Evolutionary conservation across 202 grass and related monocot genomes (phyloP).

Genomic region (Setaria viridis): DNA sequence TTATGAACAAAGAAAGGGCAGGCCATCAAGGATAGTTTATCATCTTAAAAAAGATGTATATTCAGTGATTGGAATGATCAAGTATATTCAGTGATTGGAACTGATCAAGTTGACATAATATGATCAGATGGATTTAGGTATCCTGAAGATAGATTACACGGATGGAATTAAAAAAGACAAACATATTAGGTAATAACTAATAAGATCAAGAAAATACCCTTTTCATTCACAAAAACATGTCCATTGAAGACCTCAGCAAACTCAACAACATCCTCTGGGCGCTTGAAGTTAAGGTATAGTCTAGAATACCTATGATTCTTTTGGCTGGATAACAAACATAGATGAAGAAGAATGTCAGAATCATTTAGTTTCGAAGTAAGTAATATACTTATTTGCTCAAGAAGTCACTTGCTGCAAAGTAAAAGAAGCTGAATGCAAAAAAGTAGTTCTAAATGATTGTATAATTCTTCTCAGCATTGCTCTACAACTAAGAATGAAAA

Average conservation of each 20-base stretch:
- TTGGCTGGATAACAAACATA: slow-evolving; percentile 56
- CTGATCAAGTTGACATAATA: slow-evolving; percentile 10
- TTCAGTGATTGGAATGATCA: slow-evolving; percentile 14
- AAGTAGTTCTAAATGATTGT: not conserved
- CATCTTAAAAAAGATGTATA: not conserved
- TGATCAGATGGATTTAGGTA: not conserved
- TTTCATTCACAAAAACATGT: slow-evolving; percentile 96
- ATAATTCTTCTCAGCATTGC: slow-evolving; percentile 13
- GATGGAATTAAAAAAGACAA: not conserved
- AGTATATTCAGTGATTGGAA: not conserved
- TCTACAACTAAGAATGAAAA: slow-evolving; percentile 25
- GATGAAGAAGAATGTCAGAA: slow-evolving; percentile 31
- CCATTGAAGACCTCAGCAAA: slow-evolving; percentile 98
- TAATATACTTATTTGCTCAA: slow-evolving; percentile 31
- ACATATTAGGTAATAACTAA: slow-evolving; percentile 8
- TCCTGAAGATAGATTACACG: slow-evolving; percentile 17
- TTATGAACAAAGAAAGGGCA: slow-evolving; percentile 1
- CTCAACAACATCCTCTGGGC: slow-evolving; percentile 77
- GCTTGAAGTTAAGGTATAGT: slow-evolving; percentile 89
- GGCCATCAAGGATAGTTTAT: not conserved
- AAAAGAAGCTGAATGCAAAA: not conserved
- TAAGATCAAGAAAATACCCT: slow-evolving; percentile 62
- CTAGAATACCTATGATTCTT: slow-evolving; percentile 88
- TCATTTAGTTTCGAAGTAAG: slow-evolving; percentile 21
- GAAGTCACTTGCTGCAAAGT: not conserved